These are phyloP conservation scores for Nakazawaea holstii DNA, from an alignment of 805 yeast species.

Conservation along the genomic window DNA sequence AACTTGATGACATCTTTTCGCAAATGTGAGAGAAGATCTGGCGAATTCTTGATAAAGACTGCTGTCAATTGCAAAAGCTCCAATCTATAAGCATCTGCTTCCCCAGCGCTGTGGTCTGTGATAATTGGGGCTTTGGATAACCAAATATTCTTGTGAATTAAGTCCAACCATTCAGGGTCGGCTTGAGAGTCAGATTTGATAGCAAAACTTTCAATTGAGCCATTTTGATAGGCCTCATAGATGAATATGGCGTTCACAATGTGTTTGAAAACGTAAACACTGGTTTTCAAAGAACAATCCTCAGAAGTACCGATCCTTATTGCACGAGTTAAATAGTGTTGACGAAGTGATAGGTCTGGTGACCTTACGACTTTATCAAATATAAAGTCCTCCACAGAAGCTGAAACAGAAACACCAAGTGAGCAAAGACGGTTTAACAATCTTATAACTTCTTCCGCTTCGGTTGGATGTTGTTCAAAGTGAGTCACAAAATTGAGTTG, in stretches of 20 bases:
- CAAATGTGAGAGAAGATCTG: conserved; percentile 50
- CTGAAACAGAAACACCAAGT: conserved; percentile 40
- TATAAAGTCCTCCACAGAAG: conserved; percentile 50
- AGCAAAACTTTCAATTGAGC: conserved; percentile 42
- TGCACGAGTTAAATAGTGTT: conserved; percentile 44
- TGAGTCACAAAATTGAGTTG: conserved; percentile 42
- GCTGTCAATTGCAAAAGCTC: conserved; percentile 82
- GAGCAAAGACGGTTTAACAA: conserved; percentile 38
- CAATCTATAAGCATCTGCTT: conserved; percentile 67
- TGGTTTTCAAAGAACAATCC: conserved; percentile 41
- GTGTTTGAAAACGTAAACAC: conserved; percentile 54
- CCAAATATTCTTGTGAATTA: conserved; percentile 70
- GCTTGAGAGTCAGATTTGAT: conserved; percentile 20
- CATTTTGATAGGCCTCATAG: conserved; percentile 49
- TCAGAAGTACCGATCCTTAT: conserved; percentile 44
- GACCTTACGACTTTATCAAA: conserved; percentile 51
- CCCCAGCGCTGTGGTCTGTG: conserved; percentile 54
- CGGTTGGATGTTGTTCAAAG: conserved; percentile 27
- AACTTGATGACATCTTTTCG: conserved; percentile 86
- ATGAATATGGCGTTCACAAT: conserved; percentile 63
- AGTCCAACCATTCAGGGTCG: conserved; percentile 56
- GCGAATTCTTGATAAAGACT: conserved; percentile 62
- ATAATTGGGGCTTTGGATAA: conserved; percentile 48
- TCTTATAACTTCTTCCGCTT: conserved; percentile 32
- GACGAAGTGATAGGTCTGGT: conserved; percentile 39